Evolutionary conservation across 2,329 filamentous ascomycete genomes (phyloP).

Genomic region (Sclerotinia glacialis): DNA sequence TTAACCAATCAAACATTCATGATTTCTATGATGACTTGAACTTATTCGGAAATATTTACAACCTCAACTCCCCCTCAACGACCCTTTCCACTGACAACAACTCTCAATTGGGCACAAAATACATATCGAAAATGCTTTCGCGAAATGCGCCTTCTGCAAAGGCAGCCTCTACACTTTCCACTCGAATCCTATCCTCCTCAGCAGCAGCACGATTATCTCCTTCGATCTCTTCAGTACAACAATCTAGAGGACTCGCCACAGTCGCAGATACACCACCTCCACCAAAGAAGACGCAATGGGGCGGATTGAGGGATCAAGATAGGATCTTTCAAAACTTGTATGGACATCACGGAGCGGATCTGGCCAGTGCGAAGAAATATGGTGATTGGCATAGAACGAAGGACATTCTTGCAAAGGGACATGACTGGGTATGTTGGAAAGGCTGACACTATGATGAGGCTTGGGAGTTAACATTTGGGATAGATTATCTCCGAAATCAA

Average conservation of each 20-base stretch:
- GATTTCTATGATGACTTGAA: constrained; percentile 31
- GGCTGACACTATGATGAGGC: constrained; percentile 3
- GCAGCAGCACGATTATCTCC: constrained; percentile 34
- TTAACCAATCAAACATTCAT: constrained; percentile 22
- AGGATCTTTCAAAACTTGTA: constrained; percentile 99
- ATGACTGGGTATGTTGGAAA: constrained; percentile 71
- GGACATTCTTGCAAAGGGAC: constrained; percentile 93
- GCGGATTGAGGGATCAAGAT: constrained; percentile 92
- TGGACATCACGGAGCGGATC: constrained; percentile 82
- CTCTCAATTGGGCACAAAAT: constrained; percentile 41
- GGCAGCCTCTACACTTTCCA: constrained; percentile 36
- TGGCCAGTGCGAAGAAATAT: constrained; percentile 95
- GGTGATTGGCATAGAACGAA: constrained; percentile 99
- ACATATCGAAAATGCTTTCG: constrained; percentile 39
- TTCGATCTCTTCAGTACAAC: constrained; percentile 47
- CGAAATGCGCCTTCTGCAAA: constrained; percentile 40
- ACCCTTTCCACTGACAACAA: constrained; percentile 20
- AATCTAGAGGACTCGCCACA: constrained; percentile 73
- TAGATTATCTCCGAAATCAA: constrained; percentile 96
- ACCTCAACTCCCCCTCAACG: constrained; percentile 25
- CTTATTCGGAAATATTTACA: constrained; percentile 20
- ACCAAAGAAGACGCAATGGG: constrained; percentile 68
- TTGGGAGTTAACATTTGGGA: constrained; percentile 28
- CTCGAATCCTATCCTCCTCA: constrained; percentile 36
- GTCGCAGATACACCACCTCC: constrained; percentile 69